phyloP scores from a whole-genome alignment of 495 filamentous ascomycete genomes.

The Copromyces sp. region DNA sequence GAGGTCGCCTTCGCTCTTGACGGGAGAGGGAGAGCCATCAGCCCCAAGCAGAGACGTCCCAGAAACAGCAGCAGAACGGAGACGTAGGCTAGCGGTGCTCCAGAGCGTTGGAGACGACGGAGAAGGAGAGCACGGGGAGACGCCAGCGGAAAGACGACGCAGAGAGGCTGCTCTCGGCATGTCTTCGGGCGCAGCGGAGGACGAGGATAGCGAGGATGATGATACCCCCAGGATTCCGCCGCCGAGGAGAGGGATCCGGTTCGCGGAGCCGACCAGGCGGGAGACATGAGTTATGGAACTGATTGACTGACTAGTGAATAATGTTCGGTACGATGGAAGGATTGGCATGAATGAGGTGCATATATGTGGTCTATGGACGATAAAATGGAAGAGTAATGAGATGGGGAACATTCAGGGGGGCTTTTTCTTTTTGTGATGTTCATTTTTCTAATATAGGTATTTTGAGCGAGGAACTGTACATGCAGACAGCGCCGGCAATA shows the following conservation, averaged over 20 bases:
- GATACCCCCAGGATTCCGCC: slow-evolving; percentile 40
- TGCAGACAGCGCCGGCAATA: background rate
- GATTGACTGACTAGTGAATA: background rate
- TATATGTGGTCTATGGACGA: background rate
- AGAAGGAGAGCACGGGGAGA: slow-evolving; percentile 52
- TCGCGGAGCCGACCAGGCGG: slow-evolving; percentile 30
- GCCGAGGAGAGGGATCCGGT: slow-evolving; percentile 33
- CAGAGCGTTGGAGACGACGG: slow-evolving; percentile 16
- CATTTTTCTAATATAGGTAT: background rate
- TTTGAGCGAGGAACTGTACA: background rate
- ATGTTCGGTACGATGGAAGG: background rate
- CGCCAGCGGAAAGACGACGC: slow-evolving; percentile 69
- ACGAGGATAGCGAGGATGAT: slow-evolving; percentile 54
- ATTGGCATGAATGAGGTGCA: slow-evolving; percentile 1
- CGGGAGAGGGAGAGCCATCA: slow-evolving; percentile 4
- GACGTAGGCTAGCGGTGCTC: slow-evolving; percentile 31
- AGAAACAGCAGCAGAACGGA: slow-evolving; percentile 34
- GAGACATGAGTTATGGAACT: slow-evolving; percentile 3
- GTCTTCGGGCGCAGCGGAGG: slow-evolving; percentile 38
- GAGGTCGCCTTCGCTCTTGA: background rate
- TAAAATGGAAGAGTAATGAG: background rate
- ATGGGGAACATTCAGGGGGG: background rate
- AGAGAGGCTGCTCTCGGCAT: slow-evolving; percentile 79
- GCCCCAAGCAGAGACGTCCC: slow-evolving; percentile 14
- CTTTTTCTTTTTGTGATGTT: background rate